A percentile compares a stretch with the other conserved stretches of the same genome.
Conservation (phyloP, 441 rosid species). For the Pelargonium citronellum region DNA sequence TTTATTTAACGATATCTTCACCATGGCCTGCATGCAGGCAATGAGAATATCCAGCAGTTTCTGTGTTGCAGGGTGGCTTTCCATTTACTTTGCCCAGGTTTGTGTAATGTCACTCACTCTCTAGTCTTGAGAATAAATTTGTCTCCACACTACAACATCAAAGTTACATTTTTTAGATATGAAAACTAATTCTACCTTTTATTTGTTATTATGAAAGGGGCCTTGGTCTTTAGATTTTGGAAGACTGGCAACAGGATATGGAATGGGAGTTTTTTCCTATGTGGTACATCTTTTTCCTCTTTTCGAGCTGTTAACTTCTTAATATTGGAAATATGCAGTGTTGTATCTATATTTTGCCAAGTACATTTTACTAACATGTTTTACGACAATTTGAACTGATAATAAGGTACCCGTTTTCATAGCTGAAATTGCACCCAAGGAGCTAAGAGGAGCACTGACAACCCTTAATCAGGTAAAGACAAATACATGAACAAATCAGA, state of each 20-base stretch:
- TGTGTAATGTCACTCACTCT: slow-evolving; percentile 3
- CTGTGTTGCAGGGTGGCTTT: slow-evolving; percentile 81
- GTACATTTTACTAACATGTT: slow-evolving; percentile 9
- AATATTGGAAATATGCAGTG: not conserved
- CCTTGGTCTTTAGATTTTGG: slow-evolving; percentile 59
- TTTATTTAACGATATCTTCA: not conserved
- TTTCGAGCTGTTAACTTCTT: not conserved
- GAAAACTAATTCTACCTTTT: slow-evolving; percentile 20
- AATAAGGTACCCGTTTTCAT: slow-evolving; percentile 76
- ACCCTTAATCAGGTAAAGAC: slow-evolving; percentile 67
- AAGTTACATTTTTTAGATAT: slow-evolving; percentile 10
- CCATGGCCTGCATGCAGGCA: slow-evolving; percentile 42
- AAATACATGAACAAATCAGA: not conserved
- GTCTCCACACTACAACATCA: slow-evolving; percentile 5
- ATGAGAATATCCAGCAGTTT: slow-evolving; percentile 65
- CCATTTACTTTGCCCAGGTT: slow-evolving; percentile 88
- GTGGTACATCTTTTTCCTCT: slow-evolving; percentile 44
- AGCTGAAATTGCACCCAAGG: slow-evolving; percentile 88
- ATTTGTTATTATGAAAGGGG: slow-evolving; percentile 45
- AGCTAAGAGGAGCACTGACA: slow-evolving; percentile 80
- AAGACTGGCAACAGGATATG: slow-evolving; percentile 83
- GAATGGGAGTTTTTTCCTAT: slow-evolving; percentile 92
- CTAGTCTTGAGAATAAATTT: too few species aligned
- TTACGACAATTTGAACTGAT: slow-evolving; percentile 20
- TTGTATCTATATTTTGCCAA: not conserved